Evolutionary conservation across 148 eudicot genomes (phyloP).

Genomic region (Heliamphora exappendiculata): DNA sequence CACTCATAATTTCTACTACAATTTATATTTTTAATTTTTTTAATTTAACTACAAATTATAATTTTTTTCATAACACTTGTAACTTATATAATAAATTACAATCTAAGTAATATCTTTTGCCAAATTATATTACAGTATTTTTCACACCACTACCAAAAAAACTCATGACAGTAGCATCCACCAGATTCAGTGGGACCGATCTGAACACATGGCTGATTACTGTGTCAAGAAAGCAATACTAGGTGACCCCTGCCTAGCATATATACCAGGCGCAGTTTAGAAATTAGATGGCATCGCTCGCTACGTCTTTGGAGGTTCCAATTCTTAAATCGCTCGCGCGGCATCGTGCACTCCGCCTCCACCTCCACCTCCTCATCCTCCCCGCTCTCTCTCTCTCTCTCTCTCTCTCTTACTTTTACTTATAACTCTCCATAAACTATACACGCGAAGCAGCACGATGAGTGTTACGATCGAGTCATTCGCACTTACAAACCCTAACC

Average conservation of each 20-base stretch:
- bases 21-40: too few species aligned
- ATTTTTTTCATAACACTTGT: too few species aligned
- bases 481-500: constrained; percentile 36
- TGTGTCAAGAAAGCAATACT: neutral
- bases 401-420: constrained; percentile 5
- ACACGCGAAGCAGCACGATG: neutral
- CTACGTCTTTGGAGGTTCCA: neutral
- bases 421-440: neutral
- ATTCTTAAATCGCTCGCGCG: neutral
- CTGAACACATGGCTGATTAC: neutral
- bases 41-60: too few species aligned
- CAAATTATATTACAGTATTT: too few species aligned
- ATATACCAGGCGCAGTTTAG: constrained; percentile 1
- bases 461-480: constrained; percentile 20
- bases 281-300: neutral
- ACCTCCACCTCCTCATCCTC: too few species aligned
- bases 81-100: too few species aligned
- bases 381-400: neutral
- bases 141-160: too few species aligned
- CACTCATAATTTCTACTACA: too few species aligned
- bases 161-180: neutral
- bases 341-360: neutral
- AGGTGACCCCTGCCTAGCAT: too few species aligned
- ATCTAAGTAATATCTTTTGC: too few species aligned
- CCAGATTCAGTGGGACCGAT: constrained; percentile 2